Base-by-base conservation (phyloP, 495 filamentous ascomycete species). In the Penicillium cosmopolitanum region DNA sequence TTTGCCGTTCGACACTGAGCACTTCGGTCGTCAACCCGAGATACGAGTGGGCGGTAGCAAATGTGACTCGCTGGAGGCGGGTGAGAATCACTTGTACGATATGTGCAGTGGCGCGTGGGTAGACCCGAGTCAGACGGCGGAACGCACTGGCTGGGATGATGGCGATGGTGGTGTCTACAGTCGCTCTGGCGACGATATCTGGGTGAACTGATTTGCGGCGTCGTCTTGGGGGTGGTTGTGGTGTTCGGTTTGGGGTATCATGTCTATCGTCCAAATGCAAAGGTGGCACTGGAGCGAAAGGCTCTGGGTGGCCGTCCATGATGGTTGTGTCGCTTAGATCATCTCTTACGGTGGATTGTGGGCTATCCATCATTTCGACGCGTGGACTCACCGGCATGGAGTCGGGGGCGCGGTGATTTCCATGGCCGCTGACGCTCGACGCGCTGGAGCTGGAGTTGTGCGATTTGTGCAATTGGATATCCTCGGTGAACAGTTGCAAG, bases 121-220 rank as follows among this genome's bases (percentile, higher is more conserved):
- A 98, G 19, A 97, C 88, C 61, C 90, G 82, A n/a, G 96, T 98
- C 38, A 98, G 78, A 9, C 95, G 89, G 55, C 92, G 86, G 71
- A 98, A 98, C 4, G 95, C 95, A 64, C 91, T 95, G 5, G 94
- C 96, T 4, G 95, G 95, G 62, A 98, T 98, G 66, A 98, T 95
- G 15, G 95, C 95, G 73, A 98, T 97, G 0, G 96, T 98, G 0
- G 94, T 98, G 70, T 98, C 95, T 19, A 96, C 91, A 34, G 92
- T 96, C n/a, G 95, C 95, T 62, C 95, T 85, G 9, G 93, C 95
- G 58, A 98, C 92, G 63, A 98, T 96, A 71, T 98, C 95, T 12
- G 95, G 95, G 74, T 98, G 95, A 0, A 89, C 94, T 3, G 96
- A 98, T 62, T 87, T 89, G 31, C 70, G 82, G 79, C 63, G 64